Conservation (phyloP, 257 asterid species). For the Solanum sitiens region DNA sequence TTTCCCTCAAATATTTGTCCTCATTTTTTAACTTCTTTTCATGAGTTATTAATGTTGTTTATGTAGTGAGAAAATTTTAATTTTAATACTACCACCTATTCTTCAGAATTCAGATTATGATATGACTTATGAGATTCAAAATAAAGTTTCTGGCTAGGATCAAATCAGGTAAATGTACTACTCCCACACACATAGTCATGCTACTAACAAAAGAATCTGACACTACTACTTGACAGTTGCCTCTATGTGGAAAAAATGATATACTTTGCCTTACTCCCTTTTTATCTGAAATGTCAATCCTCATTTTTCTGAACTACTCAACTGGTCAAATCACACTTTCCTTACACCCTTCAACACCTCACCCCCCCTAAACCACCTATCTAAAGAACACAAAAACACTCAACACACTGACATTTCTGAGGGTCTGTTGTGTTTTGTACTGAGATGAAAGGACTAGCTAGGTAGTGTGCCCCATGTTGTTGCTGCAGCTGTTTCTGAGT, state of each 20-base stretch:
- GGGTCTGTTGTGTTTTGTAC: background rate
- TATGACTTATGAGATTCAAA: background rate
- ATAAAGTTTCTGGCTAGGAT: background rate
- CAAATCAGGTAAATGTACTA: background rate
- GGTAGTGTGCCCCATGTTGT: background rate
- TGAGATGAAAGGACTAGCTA: background rate
- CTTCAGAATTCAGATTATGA: background rate
- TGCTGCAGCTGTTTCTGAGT: background rate
- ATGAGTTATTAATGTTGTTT: background rate
- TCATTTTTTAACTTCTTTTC: background rate
- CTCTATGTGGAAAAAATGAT: background rate
- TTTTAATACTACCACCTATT: background rate
- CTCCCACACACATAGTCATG: background rate
- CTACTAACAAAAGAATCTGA: background rate
- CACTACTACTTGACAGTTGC: background rate
- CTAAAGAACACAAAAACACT: background rate
- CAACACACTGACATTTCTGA: background rate
- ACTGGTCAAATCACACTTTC: conserved; percentile 16
- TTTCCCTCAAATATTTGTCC: background rate
- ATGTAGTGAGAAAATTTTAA: background rate
- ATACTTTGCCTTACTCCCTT: background rate
- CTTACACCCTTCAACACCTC: background rate
- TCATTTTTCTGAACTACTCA: background rate
- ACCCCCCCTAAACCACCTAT: background rate
- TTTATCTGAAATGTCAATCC: conserved; percentile 2